Evolutionary conservation across 352 stramenopile genomes (phyloP), one percentile per base, ranked within the genome.

Genomic region (Discostella stelligera): DNA sequence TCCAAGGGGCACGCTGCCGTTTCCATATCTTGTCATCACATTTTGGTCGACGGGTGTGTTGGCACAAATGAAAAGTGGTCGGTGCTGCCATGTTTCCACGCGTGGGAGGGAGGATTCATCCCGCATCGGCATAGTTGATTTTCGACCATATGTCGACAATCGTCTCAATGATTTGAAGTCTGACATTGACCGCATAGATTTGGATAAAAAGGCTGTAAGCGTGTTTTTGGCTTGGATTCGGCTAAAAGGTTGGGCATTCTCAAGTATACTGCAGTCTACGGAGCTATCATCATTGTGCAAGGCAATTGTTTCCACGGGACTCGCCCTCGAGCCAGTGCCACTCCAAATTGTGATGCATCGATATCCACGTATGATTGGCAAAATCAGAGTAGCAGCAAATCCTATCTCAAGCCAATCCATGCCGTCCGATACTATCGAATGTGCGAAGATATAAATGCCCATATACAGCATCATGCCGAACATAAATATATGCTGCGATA

Each of bases 51-150:
- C 70, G 18, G 69, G 46, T 46, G 64, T 78, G 48, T 81, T 81
- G 2, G 62, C 52, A 52, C 77, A 84, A 44, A 84, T 68, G 3
- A 81, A 50, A 18, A 84, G 7, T 4, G 77, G 77, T 70, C 71
- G 52, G 32, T 84, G 63, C 27, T 65, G 66, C 77, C 77, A 84
- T 13, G 39, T 67, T 54, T 72, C 50, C 1, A 71, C 46, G 9
- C 55, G n/a, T 3, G 74, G 74, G 0, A 82, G 58, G 21, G 74
- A 77, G 18, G 71, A 65, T 30, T 70, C 48, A 20, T 74, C 61
- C 13, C 74, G 66, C 37, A 65, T 48, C 1, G 62, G 6, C 3
- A 82, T 27, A n/a, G 62, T 53, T 39, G 53, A 21, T 49, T 48
- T 55, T 6, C 39, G 21, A 13, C 25, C 25, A 9, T 16, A 54